phyloP scores from a whole-genome alignment of 2,329 filamentous ascomycete genomes.

The Penicillium polonicum region DNA sequence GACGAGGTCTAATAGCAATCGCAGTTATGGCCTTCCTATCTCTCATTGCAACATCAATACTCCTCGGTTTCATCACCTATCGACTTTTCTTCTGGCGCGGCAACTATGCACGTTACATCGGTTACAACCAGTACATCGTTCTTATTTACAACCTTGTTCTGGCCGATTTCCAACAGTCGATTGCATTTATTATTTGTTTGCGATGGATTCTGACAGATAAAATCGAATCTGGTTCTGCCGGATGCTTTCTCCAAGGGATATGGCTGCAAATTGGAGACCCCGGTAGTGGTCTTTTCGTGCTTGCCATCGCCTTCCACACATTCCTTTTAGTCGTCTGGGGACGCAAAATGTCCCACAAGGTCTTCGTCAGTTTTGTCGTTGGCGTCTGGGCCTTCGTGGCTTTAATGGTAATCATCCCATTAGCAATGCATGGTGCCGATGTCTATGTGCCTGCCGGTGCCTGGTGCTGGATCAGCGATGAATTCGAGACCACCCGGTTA shows the following conservation, averaged over 20 bases:
- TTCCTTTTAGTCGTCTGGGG: slow-evolving; percentile 51
- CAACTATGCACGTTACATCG: slow-evolving; percentile 50
- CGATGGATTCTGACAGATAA: slow-evolving; percentile 48
- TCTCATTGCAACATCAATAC: slow-evolving; percentile 43
- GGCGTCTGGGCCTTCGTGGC: slow-evolving; percentile 49
- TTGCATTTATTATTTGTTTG: slow-evolving; percentile 51
- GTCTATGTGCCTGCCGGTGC: slow-evolving; percentile 52
- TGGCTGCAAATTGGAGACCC: slow-evolving; percentile 55
- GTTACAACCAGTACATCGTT: slow-evolving; percentile 56
- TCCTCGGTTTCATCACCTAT: slow-evolving; percentile 52
- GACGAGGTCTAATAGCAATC: slow-evolving; percentile 48
- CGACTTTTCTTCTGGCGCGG: slow-evolving; percentile 52
- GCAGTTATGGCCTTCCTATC: slow-evolving; percentile 50
- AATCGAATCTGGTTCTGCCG: slow-evolving; percentile 45
- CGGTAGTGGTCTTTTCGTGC: slow-evolving; percentile 53
- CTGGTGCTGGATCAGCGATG: slow-evolving; percentile 53
- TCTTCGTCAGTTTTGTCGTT: slow-evolving; percentile 47
- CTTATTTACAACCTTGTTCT: slow-evolving; percentile 55
- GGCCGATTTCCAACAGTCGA: slow-evolving; percentile 54
- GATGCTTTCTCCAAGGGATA: slow-evolving; percentile 53
- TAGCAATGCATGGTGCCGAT: slow-evolving; percentile 41
- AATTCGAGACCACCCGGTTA: slow-evolving; percentile 46
- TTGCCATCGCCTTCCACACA: slow-evolving; percentile 56
- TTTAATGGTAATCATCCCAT: slow-evolving; percentile 49
- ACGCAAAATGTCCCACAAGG: slow-evolving; percentile 46